Evolutionary conservation across 75 land plant genomes (phyloP).

Genomic region (Pinus taeda): DNA sequence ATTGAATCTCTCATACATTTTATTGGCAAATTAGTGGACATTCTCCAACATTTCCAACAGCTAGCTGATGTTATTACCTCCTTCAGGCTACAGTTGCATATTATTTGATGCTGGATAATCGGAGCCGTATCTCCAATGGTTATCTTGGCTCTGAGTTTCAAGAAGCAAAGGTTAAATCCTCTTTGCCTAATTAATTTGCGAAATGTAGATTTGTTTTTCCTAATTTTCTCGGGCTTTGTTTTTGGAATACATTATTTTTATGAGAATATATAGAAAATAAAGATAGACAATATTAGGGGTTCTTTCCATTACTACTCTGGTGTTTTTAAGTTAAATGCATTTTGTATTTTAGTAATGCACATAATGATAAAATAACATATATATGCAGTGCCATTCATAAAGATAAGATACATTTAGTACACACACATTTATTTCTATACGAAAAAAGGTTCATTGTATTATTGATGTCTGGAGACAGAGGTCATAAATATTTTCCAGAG

Average conservation of each 20-base stretch:
- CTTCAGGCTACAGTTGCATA: slow-evolving; percentile 74
- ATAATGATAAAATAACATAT: too few species aligned
- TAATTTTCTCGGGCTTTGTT: not conserved
- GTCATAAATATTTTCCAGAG: too few species aligned
- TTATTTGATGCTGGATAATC: slow-evolving; percentile 60
- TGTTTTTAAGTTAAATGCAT: too few species aligned
- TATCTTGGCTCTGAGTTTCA: slow-evolving; percentile 65
- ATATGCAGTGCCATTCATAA: too few species aligned
- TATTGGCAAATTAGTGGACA: not conserved
- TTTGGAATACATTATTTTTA: slow-evolving; percentile 5
- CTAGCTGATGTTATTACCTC: slow-evolving; percentile 4
- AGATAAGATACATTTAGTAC: too few species aligned
- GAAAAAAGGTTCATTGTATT: too few species aligned
- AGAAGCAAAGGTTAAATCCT: slow-evolving; percentile 44
- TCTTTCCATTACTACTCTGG: too few species aligned
- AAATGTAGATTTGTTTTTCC: not conserved
- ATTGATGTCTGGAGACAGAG: too few species aligned
- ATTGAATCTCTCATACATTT: not conserved
- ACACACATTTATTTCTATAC: too few species aligned
- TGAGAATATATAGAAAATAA: too few species aligned
- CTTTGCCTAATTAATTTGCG: not conserved
- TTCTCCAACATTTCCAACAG: not conserved
- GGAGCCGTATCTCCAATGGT: slow-evolving; percentile 53
- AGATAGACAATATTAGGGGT: too few species aligned
- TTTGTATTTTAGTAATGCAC: too few species aligned